A percentile compares a stretch with the other conserved stretches of the same genome.
These are phyloP conservation scores for Leccinum pachyderme DNA, from an alignment of 1,284 basidiomycete species.

Conservation along the genomic window DNA sequence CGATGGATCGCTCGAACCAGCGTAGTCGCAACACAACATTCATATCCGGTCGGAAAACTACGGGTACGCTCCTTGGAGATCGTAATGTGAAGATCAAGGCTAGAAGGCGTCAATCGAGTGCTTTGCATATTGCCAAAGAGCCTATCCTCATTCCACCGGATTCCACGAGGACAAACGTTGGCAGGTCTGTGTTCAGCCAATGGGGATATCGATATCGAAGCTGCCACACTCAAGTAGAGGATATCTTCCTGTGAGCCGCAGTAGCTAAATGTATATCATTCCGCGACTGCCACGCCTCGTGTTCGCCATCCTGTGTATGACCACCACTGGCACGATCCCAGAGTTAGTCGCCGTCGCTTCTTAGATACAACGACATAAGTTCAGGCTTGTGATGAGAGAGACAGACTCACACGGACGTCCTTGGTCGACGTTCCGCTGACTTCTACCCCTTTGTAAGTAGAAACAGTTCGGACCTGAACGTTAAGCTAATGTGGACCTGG, in stretches of 20 bases:
- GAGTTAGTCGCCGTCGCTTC: background rate
- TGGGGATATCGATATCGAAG: background rate
- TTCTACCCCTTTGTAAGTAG: background rate
- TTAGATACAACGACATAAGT: background rate
- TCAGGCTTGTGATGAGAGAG: background rate
- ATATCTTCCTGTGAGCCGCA: background rate
- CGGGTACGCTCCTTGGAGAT: too few species aligned
- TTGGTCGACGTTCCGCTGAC: background rate
- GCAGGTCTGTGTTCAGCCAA: background rate
- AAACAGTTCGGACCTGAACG: too few species aligned
- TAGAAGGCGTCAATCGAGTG: background rate
- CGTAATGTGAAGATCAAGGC: background rate
- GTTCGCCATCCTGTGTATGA: slow-evolving; percentile 2
- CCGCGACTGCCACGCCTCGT: background rate
- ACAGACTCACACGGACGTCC: background rate
- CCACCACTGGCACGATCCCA: background rate
- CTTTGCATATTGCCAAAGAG: background rate
- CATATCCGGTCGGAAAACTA: background rate
- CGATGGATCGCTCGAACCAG: background rate
- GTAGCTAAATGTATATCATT: background rate
- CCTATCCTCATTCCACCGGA: background rate
- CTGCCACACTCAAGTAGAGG: background rate
- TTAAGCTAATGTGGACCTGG: too few species aligned
- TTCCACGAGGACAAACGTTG: background rate
- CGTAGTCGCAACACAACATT: background rate